Evolutionary conservation across 2,329 filamentous ascomycete species (phyloP).

Genomic region (Exutisphaerella laricina): DNA sequence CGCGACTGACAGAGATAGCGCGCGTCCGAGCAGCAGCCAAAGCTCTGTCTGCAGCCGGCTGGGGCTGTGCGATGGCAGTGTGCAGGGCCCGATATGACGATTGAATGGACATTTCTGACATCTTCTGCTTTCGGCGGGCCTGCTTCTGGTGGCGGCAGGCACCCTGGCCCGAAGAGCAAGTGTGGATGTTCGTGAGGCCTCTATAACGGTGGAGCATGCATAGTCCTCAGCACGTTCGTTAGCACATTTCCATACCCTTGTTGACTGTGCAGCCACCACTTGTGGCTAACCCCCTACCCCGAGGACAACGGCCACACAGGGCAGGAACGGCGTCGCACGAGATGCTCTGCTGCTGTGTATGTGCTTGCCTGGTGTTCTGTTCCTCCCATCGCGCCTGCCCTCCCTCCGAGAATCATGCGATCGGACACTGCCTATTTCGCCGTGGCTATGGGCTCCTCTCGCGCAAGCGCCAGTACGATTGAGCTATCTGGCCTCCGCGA

Average conservation of each 20-base stretch:
- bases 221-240: no score
- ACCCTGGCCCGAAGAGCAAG: no score
- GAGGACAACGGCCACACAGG: neutral
- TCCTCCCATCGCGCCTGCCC: neutral
- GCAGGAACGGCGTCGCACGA: neutral
- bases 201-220: no score
- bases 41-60: no score
- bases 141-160: no score
- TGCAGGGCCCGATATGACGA: neutral
- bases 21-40: constrained; percentile 4
- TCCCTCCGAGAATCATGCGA: neutral
- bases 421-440: neutral
- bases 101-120: no score
- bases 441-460: neutral
- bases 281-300: neutral
- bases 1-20: constrained; percentile 16
- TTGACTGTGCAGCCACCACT: neutral
- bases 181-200: no score
- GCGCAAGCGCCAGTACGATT: neutral
- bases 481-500: no score
- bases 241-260: no score
- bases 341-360: no score
- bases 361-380: constrained; percentile 1
- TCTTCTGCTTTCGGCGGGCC: no score
- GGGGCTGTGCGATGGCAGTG: no score